Conservation (phyloP, 2,329 filamentous ascomycete genomes). For the Grosmannia serpens region DNA sequence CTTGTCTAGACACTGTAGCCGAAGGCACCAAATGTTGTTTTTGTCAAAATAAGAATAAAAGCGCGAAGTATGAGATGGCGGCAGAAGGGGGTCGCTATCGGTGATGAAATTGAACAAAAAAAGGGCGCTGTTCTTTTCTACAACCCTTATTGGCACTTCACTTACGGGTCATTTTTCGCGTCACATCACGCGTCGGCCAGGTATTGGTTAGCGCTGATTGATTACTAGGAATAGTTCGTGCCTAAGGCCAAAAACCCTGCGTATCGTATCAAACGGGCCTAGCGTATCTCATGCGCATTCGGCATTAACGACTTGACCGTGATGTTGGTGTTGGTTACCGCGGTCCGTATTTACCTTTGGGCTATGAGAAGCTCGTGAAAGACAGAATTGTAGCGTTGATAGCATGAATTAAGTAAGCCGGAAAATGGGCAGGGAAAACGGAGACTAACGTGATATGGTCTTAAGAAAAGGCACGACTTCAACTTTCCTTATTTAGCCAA, state of each 20-base stretch:
- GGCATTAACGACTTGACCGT: not conserved
- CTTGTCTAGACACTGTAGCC: not conserved
- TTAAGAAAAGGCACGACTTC: not conserved
- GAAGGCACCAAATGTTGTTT: not conserved
- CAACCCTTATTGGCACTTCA: not conserved
- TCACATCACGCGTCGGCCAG: constrained; percentile 13
- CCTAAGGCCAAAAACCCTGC: not conserved
- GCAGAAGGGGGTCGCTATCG: not conserved
- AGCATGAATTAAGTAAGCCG: not conserved
- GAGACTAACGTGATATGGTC: not conserved
- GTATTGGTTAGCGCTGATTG: not conserved
- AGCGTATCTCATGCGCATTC: not conserved
- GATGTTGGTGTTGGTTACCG: not conserved
- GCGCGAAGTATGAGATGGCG: not conserved
- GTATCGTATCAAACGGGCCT: not conserved
- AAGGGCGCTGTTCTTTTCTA: not conserved
- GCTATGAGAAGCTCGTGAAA: no score
- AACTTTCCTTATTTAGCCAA: not conserved
- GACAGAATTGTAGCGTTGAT: no score
- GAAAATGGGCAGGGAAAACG: not conserved
- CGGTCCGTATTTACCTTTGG: no score
- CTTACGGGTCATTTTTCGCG: constrained; percentile 11
- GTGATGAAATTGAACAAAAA: not conserved
- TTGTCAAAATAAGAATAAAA: not conserved
- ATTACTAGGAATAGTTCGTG: not conserved